These are phyloP conservation scores for Malassezia cuniculi DNA, from an alignment of 1,284 basidiomycete species.

Conservation along the genomic window DNA sequence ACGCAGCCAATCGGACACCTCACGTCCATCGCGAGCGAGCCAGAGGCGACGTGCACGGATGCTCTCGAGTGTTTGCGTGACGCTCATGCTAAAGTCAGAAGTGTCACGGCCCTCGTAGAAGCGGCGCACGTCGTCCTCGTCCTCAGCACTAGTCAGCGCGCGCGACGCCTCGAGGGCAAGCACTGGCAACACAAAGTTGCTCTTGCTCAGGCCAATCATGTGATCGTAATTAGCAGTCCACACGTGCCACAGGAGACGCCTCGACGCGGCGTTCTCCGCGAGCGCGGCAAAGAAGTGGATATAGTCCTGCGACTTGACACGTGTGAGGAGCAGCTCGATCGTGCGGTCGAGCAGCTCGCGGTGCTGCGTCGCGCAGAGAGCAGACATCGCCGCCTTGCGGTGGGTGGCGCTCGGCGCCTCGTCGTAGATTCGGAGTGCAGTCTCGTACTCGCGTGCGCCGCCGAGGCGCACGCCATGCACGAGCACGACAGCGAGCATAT, in stretches of 20 bases:
- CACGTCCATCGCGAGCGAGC: slow-evolving; percentile 52
- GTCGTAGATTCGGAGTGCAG: slow-evolving; percentile 53
- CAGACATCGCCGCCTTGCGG: slow-evolving; percentile 40
- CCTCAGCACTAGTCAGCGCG: slow-evolving; percentile 56
- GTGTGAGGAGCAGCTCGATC: slow-evolving; percentile 21
- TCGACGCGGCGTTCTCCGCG: slow-evolving; percentile 22
- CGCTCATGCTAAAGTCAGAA: slow-evolving; percentile 49
- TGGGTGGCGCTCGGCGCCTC: slow-evolving; percentile 50
- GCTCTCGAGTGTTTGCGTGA: slow-evolving; percentile 57
- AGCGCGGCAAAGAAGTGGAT: slow-evolving; percentile 37
- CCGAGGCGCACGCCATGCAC: slow-evolving; percentile 55
- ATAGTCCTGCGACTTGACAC: slow-evolving; percentile 43
- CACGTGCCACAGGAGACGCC: slow-evolving; percentile 40
- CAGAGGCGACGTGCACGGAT: slow-evolving; percentile 53
- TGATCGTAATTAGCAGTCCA: slow-evolving; percentile 15
- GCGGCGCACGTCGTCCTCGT: slow-evolving; percentile 54
- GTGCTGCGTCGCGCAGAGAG: slow-evolving; percentile 30
- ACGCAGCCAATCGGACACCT: slow-evolving; percentile 53
- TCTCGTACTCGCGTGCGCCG: slow-evolving; percentile 57
- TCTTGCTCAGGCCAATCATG: slow-evolving; percentile 52
- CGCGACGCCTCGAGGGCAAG: slow-evolving; percentile 51
- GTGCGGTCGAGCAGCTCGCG: slow-evolving; percentile 31
- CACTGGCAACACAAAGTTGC: slow-evolving; percentile 24
- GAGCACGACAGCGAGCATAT: slow-evolving; percentile 21
- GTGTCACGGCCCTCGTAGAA: slow-evolving; percentile 49